Evolutionary conservation across 345 rosid species (phyloP).

Genomic region (Acer negundo): DNA sequence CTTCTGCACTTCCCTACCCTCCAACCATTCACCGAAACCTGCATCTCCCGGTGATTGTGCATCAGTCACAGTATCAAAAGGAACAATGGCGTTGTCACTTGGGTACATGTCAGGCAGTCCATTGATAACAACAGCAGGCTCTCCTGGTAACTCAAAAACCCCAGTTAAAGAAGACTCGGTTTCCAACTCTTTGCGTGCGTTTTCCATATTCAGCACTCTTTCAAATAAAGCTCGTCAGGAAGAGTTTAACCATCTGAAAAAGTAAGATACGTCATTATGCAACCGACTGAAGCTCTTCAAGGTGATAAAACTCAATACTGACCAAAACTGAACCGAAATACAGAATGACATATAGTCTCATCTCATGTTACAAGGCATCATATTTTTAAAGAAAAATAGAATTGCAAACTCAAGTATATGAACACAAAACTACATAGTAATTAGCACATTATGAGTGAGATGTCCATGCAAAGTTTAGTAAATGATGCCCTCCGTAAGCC

Average conservation of each 20-base stretch:
- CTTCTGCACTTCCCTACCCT: conserved; percentile 75
- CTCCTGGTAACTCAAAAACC: conserved; percentile 64
- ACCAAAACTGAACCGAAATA: neutral
- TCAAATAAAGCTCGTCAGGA: conserved; percentile 5
- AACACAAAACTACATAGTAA: neutral
- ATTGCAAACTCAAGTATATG: neutral
- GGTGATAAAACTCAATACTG: neutral
- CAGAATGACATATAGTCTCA: neutral
- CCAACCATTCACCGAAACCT: conserved; percentile 80
- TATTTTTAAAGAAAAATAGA: too few relatives aligned
- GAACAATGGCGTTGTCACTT: conserved; percentile 16
- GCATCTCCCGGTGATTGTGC: conserved; percentile 29
- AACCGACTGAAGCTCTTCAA: neutral
- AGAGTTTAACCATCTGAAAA: conserved; percentile 9
- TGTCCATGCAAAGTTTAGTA: neutral
- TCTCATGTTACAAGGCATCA: neutral
- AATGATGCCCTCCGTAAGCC: neutral
- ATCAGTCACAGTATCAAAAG: conserved; percentile 19
- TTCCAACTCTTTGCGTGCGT: conserved; percentile 27
- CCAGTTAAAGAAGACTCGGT: conserved; percentile 27
- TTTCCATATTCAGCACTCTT: conserved; percentile 38
- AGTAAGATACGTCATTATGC: neutral
- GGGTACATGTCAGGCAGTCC: conserved; percentile 60
- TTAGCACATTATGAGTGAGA: neutral
- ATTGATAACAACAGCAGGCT: conserved; percentile 77